A percentile compares a stretch with the other conserved stretches of the same genome.
Evolutionary conservation across 768 basidiomycete genomes (phyloP).

Genomic region (Boletus bicolor): DNA sequence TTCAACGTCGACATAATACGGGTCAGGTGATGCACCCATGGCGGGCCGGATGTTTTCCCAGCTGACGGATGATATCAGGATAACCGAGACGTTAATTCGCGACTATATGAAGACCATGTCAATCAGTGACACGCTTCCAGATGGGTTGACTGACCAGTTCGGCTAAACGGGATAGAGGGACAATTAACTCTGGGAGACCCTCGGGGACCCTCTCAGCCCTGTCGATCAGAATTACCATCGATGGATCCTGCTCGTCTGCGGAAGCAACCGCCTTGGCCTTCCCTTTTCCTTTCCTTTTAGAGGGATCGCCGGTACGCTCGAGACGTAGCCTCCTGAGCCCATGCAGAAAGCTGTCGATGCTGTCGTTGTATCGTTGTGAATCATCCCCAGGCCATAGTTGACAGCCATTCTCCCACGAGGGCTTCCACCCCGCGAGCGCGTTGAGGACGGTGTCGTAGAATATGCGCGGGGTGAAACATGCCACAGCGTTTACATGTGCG

Average conservation of each 20-base stretch:
- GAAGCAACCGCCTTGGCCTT: constrained; percentile 29
- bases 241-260: constrained; percentile 15
- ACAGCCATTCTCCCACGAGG: constrained; percentile 61
- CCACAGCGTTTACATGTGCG: constrained; percentile 51
- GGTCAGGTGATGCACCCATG: constrained; percentile 68
- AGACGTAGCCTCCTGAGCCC: constrained; percentile 47
- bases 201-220: constrained; percentile 66
- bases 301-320: constrained; percentile 2
- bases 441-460: constrained; percentile 69
- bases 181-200: constrained; percentile 58
- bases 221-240: constrained; percentile 62
- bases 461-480: constrained; percentile 59
- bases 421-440: constrained; percentile 50
- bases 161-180: constrained; percentile 66
- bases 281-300: constrained; percentile 29
- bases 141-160: constrained; percentile 54
- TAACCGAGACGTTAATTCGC: constrained; percentile 52
- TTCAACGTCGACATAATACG: constrained; percentile 59
- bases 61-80: constrained; percentile 60
- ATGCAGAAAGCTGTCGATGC: constrained; percentile 66
- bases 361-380: constrained; percentile 55
- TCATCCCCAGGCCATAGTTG: constrained; percentile 50
- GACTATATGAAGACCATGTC: constrained; percentile 43
- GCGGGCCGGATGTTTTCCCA: constrained; percentile 76
- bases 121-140: not conserved